Percentiles rank a stretch among this genome's conserved stretches.
Conservation (phyloP, 306 rosid genomes). For the Castanea sativa region DNA sequence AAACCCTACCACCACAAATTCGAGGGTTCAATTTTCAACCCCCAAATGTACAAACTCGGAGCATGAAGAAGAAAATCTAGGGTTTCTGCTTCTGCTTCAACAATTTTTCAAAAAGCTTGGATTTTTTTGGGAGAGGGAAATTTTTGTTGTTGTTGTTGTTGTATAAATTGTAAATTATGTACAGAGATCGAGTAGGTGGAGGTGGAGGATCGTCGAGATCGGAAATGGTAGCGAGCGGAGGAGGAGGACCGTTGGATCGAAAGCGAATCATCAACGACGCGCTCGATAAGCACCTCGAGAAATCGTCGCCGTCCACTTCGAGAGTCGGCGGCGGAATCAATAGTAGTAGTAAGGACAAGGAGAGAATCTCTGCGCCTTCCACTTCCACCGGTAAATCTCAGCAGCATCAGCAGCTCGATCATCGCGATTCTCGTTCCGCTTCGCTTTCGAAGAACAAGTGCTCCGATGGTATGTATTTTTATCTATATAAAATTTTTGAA, state of each 20-base stretch:
- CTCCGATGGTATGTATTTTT: slow-evolving; percentile 41
- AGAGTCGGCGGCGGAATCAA: slow-evolving; percentile 27
- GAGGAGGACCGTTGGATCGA: slow-evolving; percentile 49
- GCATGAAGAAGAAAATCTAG: background rate
- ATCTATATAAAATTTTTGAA: background rate
- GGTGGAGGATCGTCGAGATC: slow-evolving; percentile 51
- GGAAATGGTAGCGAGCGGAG: slow-evolving; percentile 28
- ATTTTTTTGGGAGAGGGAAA: no score
- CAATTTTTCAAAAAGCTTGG: no score
- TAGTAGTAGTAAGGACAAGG: slow-evolving; percentile 42
- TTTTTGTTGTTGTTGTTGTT: no score
- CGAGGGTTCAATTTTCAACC: background rate
- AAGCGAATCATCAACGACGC: slow-evolving; percentile 75
- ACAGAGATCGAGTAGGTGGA: slow-evolving; percentile 52
- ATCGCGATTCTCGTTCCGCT: slow-evolving; percentile 39
- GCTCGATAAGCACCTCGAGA: slow-evolving; percentile 62
- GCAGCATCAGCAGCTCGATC: slow-evolving; percentile 47
- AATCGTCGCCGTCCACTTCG: slow-evolving; percentile 57
- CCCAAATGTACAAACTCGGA: background rate
- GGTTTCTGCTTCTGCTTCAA: background rate
- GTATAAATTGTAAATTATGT: slow-evolving; percentile 28
- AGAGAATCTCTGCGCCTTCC: slow-evolving; percentile 46
- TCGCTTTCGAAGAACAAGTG: slow-evolving; percentile 52
- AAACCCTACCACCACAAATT: background rate
- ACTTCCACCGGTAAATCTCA: slow-evolving; percentile 53